Percentiles rank a stretch among this genome's conserved stretches.
Conservation (phyloP, 345 rosid genomes). For the Hibiscus tridactylites region DNA sequence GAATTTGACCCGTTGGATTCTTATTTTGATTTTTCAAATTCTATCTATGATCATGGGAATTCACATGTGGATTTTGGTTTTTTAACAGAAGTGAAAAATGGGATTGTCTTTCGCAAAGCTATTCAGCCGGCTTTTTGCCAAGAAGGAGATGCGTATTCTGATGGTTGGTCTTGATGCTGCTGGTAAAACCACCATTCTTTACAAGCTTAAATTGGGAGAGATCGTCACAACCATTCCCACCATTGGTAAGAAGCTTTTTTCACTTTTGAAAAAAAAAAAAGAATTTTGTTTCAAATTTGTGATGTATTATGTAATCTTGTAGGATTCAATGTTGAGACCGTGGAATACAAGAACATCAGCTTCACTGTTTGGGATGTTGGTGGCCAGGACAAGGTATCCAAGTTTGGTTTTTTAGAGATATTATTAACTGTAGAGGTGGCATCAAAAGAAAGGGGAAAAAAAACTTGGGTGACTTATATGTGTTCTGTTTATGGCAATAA, state of each 20-base stretch:
- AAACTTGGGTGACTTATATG: not conserved
- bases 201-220: constrained; percentile 78
- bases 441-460: not conserved
- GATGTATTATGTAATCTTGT: not conserved
- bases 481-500: not conserved
- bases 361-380: constrained; percentile 71
- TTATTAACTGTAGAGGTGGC: not conserved
- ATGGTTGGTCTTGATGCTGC: constrained; percentile 88
- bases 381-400: constrained; percentile 54
- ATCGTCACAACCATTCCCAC: constrained; percentile 75
- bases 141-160: constrained; percentile 70
- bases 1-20: not conserved
- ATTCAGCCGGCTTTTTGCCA: constrained; percentile 63
- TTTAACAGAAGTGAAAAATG: constrained; percentile 32
- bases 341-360: constrained; percentile 60
- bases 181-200: constrained; percentile 71
- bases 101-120: constrained; percentile 61
- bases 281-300: not conserved
- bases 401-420: not conserved
- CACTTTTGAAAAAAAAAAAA: not conserved
- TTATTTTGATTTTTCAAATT: not conserved
- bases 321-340: constrained; percentile 67
- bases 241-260: constrained; percentile 38
- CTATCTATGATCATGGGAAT: not conserved
- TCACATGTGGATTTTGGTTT: not conserved